phyloP scores from a whole-genome alignment of 192 early-diverging fungal species.

The Backusella australiensis region DNA sequence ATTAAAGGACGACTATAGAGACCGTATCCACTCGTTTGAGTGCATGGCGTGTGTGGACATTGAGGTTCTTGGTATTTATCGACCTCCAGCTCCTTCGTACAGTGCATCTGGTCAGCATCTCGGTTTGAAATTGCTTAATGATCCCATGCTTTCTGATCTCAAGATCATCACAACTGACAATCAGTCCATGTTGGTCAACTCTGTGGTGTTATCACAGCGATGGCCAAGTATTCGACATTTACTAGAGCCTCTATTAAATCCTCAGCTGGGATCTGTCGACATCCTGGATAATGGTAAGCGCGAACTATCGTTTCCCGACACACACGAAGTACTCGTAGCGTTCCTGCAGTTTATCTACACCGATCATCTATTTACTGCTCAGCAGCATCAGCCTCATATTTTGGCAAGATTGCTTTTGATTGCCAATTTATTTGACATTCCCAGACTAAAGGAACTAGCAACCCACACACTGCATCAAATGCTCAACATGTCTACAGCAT shows the following conservation, averaged over 20 bases:
- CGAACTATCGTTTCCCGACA: conserved; percentile 39
- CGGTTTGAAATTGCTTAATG: conserved; percentile 49
- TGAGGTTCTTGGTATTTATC: conserved; percentile 68
- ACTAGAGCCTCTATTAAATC: conserved; percentile 6
- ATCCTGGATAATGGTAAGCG: neutral
- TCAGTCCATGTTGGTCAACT: conserved; percentile 50
- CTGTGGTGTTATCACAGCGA: conserved; percentile 43
- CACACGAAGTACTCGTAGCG: conserved; percentile 50
- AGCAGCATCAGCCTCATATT: conserved; percentile 62
- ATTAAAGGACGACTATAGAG: conserved; percentile 71
- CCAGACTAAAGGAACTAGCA: conserved; percentile 54
- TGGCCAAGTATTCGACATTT: conserved; percentile 49
- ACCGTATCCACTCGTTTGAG: conserved; percentile 72
- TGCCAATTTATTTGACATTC: conserved; percentile 58
- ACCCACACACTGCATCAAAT: conserved; percentile 59
- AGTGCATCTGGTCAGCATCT: conserved; percentile 54
- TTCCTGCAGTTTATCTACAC: conserved; percentile 71
- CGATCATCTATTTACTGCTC: conserved; percentile 58
- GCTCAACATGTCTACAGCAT: conserved; percentile 58
- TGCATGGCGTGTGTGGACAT: conserved; percentile 65
- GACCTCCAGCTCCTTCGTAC: conserved; percentile 48
- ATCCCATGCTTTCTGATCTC: conserved; percentile 51
- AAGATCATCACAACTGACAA: conserved; percentile 52
- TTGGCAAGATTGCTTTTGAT: conserved; percentile 60
- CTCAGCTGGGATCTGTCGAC: conserved; percentile 26